phyloP scores from a whole-genome alignment of 2,329 filamentous ascomycete species.

The Coniochaeta ligniaria region DNA sequence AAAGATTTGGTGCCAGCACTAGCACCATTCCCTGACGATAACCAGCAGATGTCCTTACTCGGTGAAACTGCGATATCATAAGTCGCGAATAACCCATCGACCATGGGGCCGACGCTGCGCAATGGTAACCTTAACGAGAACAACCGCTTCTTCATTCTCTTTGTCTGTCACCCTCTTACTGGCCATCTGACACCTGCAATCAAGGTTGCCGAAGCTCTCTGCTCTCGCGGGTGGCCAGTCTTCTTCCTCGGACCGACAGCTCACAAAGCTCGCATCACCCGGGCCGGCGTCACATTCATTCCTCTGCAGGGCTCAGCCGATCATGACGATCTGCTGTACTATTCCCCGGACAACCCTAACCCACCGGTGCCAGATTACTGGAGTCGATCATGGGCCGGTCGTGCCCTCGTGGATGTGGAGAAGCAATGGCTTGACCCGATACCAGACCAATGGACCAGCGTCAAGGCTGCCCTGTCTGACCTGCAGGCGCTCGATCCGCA shows the following conservation, averaged over 20 bases:
- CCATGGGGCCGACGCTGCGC: not conserved
- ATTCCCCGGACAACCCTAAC: conserved; percentile 11
- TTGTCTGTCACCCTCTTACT: conserved; percentile 26
- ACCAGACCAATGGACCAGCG: conserved; percentile 23
- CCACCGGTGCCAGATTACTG: conserved; percentile 17
- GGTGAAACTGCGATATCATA: not conserved
- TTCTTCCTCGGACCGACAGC: conserved; percentile 27
- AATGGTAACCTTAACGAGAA: not conserved
- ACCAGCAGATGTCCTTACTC: not conserved
- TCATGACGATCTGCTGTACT: conserved; percentile 25
- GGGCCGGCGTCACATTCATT: conserved; percentile 23
- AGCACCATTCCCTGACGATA: too few relatives aligned
- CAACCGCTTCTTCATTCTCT: conserved; percentile 16
- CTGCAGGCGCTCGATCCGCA: conserved; percentile 13
- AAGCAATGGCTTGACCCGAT: conserved; percentile 23
- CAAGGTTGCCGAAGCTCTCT: conserved; percentile 24
- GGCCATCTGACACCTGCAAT: conserved; percentile 28
- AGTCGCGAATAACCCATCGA: not conserved
- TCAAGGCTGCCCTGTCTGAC: conserved; percentile 17
- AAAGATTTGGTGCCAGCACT: too few relatives aligned
- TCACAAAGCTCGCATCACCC: conserved; percentile 25
- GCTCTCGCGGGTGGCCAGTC: conserved; percentile 20
- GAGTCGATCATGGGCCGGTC: conserved; percentile 17
- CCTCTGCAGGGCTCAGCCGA: conserved; percentile 22
- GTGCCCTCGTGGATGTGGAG: conserved; percentile 22